Base-by-base conservation (phyloP, 805 yeast genomes). In the Wickerhamomyces tratensis region DNA sequence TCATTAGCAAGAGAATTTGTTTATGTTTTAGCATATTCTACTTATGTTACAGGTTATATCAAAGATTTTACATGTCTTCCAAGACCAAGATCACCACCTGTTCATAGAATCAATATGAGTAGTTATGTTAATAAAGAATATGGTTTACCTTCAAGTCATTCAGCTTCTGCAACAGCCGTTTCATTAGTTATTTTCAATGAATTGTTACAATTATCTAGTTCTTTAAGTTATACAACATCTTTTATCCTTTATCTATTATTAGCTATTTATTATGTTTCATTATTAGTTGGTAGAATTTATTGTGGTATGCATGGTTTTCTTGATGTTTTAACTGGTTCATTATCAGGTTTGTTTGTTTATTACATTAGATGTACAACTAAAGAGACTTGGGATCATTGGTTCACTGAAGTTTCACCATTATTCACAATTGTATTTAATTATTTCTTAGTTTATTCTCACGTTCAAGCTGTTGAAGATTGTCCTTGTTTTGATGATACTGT, bases 261-360 rank as follows among this genome's bases (percentile, higher is more conserved):
- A 2, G 43, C 49, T 7, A 10, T 74, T 25, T 88, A 88, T 58
- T 79, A 77, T 53, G 45, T 69, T 34, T 76, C 88, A 7, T 66
- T 93, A 46, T 73, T 85, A 1, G 58, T 77, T 46, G 98, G 98
- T 14, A 69, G 98, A 43, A 55, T 91, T 9, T 91, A 93, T 64
- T 88, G 96, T 59, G 98, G 98, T 4, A 91, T 91, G 98, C 98
- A 93, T 63, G 98, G 98, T 3, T 74, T 85, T 46, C 62, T 84
- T 25, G 98, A 93, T 58, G 69, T 93, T 4, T 40, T 64, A 0
- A 57, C 74, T 15, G 98, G 98, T 6, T 63, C 76, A 0, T 1
- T 73, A 0, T 63, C 87, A 14, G 98, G 98, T 0, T 49, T 56
- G 37, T 46, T 51, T 6, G 34, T 31, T 12, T 31, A 11, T 12